A percentile compares a stretch with the other conserved stretches of the same genome.
Evolutionary conservation across 2,329 filamentous ascomycete genomes (phyloP).

Genomic region (Plenodomus lindquistii): DNA sequence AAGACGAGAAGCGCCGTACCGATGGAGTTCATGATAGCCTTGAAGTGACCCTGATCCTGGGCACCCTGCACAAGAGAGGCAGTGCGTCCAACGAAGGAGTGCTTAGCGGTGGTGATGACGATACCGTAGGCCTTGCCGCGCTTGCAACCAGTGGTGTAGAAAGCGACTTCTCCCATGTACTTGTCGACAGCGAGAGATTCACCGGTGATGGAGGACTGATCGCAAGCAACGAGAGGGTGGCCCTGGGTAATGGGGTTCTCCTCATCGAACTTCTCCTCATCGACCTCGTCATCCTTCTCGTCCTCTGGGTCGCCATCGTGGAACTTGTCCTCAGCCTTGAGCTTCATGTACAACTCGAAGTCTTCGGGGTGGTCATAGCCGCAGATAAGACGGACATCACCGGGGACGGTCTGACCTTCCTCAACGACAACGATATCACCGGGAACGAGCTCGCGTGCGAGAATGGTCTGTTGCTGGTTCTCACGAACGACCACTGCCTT

Average conservation of each 20-base stretch:
- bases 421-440: slow-evolving; percentile 76
- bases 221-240: slow-evolving; percentile 69
- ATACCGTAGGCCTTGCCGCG: slow-evolving; percentile 76
- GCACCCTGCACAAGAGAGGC: slow-evolving; percentile 74
- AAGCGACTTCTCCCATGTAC: slow-evolving; percentile 75
- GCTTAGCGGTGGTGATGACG: slow-evolving; percentile 67
- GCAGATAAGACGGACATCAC: slow-evolving; percentile 72
- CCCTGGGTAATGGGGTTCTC: slow-evolving; percentile 60
- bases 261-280: slow-evolving; percentile 63
- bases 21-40: slow-evolving; percentile 83
- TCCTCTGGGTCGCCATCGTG: slow-evolving; percentile 63
- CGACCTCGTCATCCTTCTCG: slow-evolving; percentile 63
- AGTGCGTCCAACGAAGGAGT: slow-evolving; percentile 77
- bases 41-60: slow-evolving; percentile 67
- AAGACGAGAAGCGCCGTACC: slow-evolving; percentile 73
- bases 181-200: slow-evolving; percentile 79
- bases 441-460: slow-evolving; percentile 73
- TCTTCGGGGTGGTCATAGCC: slow-evolving; percentile 70
- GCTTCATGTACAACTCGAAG: slow-evolving; percentile 68
- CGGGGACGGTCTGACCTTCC: slow-evolving; percentile 72
- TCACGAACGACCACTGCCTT: slow-evolving; percentile 70
- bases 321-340: slow-evolving; percentile 58
- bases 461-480: slow-evolving; percentile 69
- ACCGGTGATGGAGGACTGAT: slow-evolving; percentile 81
- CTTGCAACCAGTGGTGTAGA: slow-evolving; percentile 83